phyloP scores from a whole-genome alignment of 2,329 filamentous ascomycete genomes.

The Fusarium anguioides region DNA sequence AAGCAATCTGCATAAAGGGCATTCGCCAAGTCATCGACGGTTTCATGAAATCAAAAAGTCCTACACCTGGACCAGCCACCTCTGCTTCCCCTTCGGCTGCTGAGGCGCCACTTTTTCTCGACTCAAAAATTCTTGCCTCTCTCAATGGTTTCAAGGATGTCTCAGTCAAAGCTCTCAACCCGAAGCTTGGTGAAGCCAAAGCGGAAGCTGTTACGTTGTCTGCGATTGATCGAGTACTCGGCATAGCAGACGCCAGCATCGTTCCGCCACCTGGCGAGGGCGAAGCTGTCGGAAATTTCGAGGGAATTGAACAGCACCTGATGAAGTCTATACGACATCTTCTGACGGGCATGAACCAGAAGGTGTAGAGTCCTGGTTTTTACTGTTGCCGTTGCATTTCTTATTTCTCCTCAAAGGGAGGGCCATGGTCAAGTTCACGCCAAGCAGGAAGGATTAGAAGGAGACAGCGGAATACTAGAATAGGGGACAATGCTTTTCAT shows the following conservation, averaged over 20 bases:
- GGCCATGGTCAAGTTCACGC: background rate
- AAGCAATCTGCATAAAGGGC: conserved; percentile 59
- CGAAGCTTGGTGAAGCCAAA: conserved; percentile 54
- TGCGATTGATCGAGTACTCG: conserved; percentile 62
- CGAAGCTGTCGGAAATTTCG: conserved; percentile 50
- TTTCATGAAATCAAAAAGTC: conserved; percentile 53
- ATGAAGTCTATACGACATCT: conserved; percentile 56
- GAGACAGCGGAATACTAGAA: conserved; percentile 16
- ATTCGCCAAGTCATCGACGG: conserved; percentile 57
- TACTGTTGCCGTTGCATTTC: background rate
- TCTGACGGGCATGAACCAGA: conserved; percentile 55
- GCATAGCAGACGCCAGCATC: conserved; percentile 58
- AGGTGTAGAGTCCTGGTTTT: conserved; percentile 41
- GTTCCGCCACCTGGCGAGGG: conserved; percentile 50
- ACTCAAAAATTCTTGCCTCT: conserved; percentile 55
- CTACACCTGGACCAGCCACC: conserved; percentile 47
- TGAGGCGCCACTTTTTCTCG: conserved; percentile 49
- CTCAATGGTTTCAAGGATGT: conserved; percentile 59
- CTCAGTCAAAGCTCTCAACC: conserved; percentile 57
- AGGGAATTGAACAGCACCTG: conserved; percentile 55
- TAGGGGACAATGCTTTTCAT: conserved; percentile 31
- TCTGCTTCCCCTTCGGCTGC: conserved; percentile 36
- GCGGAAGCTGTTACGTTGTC: conserved; percentile 61
- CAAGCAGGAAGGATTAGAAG: conserved; percentile 3
- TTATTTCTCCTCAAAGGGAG: background rate